Evolutionary conservation across 2,329 filamentous ascomycete species (phyloP), one percentile per base, ranked within the genome.

Genomic region (Pseudogymnoascus sp.): DNA sequence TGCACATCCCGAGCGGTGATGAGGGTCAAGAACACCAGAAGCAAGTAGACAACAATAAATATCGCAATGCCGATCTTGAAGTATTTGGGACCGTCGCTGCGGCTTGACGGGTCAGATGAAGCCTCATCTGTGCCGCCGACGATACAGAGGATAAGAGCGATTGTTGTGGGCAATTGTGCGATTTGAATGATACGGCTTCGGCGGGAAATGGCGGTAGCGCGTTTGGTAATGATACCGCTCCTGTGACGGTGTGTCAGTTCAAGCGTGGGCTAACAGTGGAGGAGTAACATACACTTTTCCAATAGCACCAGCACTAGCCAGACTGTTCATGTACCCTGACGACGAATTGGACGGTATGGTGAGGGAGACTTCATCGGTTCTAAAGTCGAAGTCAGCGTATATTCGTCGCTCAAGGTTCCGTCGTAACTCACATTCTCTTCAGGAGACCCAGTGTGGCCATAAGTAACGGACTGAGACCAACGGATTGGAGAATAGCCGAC

Each of bases 121-220:
- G 65, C 64, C 16, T 68, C 60, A 31, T 71, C 67, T 1, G 48
- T 69, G n/a, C 71, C 73, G 14, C 72, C 73, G 21, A 71, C 62
- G 37, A 75, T 70, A 41, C 69, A 70, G n/a, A 75, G 68, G 23
- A 70, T 69, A 6, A 73, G 63, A 2, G 67, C 73, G 28, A 73
- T 69, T 13, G 66, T 68, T 10, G 66, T 69, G 4, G 70, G 73
- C 0, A 72, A 39, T 34, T 71, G 68, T 2, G 72, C 64, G n/a
- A 72, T 28, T 64, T 71, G 70, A 28, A 73, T 69, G 13, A 69
- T 43, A 36, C 68, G 67, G 48, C 69, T 72, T 60, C 70, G 67
- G 25, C 67, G 67, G 25, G 71, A 72, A 25, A 65, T 66, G 4
- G 71, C 68, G 6, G 63, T 67, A 28, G 62, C 65, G 43, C 65